Evolutionary conservation across 164 flowering plant genomes (phyloP).

Genomic region (Cinnamomum chago): DNA sequence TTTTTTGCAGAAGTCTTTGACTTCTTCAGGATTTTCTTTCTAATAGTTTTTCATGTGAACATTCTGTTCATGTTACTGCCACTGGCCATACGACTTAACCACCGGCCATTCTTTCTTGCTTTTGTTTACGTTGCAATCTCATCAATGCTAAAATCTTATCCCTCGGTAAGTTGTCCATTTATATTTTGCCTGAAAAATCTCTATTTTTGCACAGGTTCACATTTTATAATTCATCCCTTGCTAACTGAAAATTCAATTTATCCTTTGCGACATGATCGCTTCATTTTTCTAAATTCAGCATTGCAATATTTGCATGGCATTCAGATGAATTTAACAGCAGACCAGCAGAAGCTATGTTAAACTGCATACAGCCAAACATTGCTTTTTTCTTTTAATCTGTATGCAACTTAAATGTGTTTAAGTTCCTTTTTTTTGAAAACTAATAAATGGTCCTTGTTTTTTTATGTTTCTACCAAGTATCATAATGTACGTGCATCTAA

Average conservation of each 20-base stretch:
- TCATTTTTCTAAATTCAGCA: no score
- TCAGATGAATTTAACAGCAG: no score
- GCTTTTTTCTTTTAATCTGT: no score
- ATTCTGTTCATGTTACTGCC: conserved; percentile 87
- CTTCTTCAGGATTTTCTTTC: conserved; percentile 78
- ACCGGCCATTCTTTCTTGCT: conserved; percentile 91
- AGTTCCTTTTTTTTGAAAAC: neutral
- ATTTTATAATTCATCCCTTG: neutral
- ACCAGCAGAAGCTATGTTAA: no score
- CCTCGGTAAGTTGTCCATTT: conserved; percentile 60
- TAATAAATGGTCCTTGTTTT: neutral
- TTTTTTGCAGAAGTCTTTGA: conserved; percentile 98
- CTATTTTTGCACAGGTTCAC: neutral
- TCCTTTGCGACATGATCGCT: no score
- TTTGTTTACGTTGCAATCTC: conserved; percentile 74
- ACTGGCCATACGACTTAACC: conserved; percentile 78
- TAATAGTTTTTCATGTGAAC: conserved; percentile 83
- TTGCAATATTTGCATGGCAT: no score
- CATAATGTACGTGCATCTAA: neutral
- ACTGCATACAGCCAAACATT: no score
- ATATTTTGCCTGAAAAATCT: neutral
- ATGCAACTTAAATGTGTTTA: no score
- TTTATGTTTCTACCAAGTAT: neutral
- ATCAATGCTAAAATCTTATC: conserved; percentile 93
- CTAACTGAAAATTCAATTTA: no score